Conservation (phyloP, 228 moss, liverwort and hornwort genomes). For the Sphagnum magellanicum region DNA sequence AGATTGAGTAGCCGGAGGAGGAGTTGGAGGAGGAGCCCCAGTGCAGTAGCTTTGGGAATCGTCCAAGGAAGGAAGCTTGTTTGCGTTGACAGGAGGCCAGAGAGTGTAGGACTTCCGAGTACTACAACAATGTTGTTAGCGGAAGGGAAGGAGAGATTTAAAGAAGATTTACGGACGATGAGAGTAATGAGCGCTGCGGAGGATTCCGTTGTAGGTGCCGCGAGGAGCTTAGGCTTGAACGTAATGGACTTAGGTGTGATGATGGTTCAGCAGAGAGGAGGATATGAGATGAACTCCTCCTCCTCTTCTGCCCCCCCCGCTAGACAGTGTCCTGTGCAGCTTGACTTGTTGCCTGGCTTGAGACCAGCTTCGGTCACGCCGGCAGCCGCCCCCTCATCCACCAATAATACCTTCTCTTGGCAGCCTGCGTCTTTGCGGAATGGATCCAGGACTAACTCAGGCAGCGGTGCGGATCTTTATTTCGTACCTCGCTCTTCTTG, state of each 20-base stretch:
- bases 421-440: slow-evolving; percentile 30
- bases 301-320: too few species aligned
- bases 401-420: slow-evolving; percentile 61
- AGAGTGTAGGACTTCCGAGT: background rate
- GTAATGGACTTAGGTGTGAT: slow-evolving; percentile 68
- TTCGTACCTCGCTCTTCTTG: background rate
- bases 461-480: slow-evolving; percentile 36
- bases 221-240: slow-evolving; percentile 55
- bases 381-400: slow-evolving; percentile 35
- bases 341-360: slow-evolving; percentile 70
- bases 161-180: slow-evolving; percentile 76
- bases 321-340: slow-evolving; percentile 73
- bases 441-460: slow-evolving; percentile 79
- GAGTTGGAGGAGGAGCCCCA: too few species aligned
- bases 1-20: too few species aligned
- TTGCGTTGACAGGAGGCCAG: too few species aligned
- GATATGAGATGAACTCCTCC: slow-evolving; percentile 23
- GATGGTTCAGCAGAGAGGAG: slow-evolving; percentile 30
- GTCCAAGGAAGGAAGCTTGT: too few species aligned
- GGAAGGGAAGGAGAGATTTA: slow-evolving; percentile 58
- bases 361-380: slow-evolving; percentile 56
- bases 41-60: too few species aligned
- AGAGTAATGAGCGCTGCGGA: slow-evolving; percentile 51
- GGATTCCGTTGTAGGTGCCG: slow-evolving; percentile 40
- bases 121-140: slow-evolving; percentile 38